Conservation (phyloP, 129 eudicot species). For the Scalesia atractyloides region DNA sequence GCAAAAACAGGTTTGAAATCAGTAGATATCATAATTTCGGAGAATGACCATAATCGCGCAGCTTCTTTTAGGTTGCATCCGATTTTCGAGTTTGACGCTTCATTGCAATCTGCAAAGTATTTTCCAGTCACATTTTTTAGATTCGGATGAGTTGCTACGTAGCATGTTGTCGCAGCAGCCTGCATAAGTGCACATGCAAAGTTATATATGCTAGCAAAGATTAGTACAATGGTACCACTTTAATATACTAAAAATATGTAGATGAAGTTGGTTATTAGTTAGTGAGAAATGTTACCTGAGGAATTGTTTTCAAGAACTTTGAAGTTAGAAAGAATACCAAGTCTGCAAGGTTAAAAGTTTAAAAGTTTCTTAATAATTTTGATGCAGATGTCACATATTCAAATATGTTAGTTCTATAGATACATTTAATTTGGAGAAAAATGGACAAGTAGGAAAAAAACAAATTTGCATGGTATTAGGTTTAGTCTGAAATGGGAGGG, state of each 20-base stretch:
- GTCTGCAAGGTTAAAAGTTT: conserved; percentile 49
- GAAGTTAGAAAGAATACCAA: conserved; percentile 76
- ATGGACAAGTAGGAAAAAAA: not conserved
- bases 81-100: conserved; percentile 58
- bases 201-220: not conserved
- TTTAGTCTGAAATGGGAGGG: not conserved
- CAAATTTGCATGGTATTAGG: not conserved
- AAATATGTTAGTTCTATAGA: not conserved
- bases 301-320: conserved; percentile 80
- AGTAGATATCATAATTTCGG: conserved; percentile 63
- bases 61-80: conserved; percentile 72
- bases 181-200: conserved; percentile 32
- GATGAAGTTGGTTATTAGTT: not conserved
- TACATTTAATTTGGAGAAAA: not conserved
- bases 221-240: not conserved
- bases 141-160: conserved; percentile 74
- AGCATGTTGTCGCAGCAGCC: conserved; percentile 98
- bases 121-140: conserved; percentile 60
- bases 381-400: not conserved
- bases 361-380: not conserved
- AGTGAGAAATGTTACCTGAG: conserved; percentile 60
- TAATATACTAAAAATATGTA: not conserved
- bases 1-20: conserved; percentile 37
- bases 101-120: conserved; percentile 86
- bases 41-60: conserved; percentile 65